Conservation (phyloP, 2,329 filamentous ascomycete genomes). For the Stromatinia cepivora region DNA sequence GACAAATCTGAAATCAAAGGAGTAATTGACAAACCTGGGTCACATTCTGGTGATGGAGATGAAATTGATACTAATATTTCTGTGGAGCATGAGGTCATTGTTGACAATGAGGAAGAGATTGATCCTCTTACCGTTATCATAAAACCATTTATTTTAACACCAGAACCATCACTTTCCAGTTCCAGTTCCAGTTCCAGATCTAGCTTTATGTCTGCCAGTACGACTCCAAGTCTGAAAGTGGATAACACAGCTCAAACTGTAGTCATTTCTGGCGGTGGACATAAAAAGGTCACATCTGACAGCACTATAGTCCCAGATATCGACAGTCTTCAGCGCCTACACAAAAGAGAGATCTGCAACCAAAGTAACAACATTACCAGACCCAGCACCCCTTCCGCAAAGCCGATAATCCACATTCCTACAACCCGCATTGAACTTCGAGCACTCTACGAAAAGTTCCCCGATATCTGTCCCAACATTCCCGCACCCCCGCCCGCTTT, state of each 20-base stretch:
- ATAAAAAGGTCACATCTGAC: not conserved
- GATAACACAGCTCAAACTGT: not conserved
- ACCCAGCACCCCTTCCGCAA: too few relatives aligned
- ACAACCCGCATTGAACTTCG: not conserved
- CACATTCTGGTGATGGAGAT: too few relatives aligned
- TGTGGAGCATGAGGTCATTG: too few relatives aligned
- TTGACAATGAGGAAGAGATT: not conserved
- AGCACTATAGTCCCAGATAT: not conserved
- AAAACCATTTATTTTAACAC: not conserved
- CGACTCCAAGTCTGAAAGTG: not conserved
- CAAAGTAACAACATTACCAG: too few relatives aligned
- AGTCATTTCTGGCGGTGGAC: not conserved
- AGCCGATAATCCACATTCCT: not conserved
- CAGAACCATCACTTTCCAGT: not conserved
- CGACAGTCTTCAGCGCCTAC: not conserved
- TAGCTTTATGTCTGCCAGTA: not conserved
- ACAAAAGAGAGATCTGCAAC: not conserved
- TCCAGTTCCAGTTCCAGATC: not conserved
- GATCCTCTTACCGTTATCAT: not conserved
- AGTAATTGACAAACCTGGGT: not conserved
- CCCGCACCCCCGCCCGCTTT: not conserved
- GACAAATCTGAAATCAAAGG: not conserved
- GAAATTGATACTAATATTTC: not conserved
- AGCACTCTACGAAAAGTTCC: constrained; percentile 9
- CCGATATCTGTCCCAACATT: constrained; percentile 11